Percentiles rank a stretch among this genome's conserved stretches.
These are phyloP conservation scores for Cyphellophora attinorum DNA, from an alignment of 2,329 filamentous ascomycete species.

Conservation along the genomic window DNA sequence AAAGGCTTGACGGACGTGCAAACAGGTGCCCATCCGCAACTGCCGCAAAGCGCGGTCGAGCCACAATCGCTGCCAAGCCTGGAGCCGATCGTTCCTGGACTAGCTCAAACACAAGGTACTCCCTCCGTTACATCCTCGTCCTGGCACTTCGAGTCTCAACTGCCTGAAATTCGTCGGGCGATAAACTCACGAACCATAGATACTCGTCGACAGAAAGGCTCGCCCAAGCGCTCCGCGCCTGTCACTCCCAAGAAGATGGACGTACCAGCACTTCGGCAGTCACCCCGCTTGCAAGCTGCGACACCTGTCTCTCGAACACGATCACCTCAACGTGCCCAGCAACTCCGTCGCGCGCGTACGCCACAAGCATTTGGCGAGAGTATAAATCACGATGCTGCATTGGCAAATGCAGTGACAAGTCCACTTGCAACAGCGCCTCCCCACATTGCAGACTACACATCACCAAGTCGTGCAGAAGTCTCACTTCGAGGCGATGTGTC, in stretches of 20 bases:
- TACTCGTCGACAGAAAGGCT: background rate
- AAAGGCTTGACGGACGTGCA: too few relatives aligned
- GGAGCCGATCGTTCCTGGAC: too few relatives aligned
- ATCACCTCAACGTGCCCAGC: background rate
- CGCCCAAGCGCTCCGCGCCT: background rate
- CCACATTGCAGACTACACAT: background rate
- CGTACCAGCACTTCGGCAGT: background rate
- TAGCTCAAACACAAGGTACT: too few relatives aligned
- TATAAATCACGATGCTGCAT: background rate
- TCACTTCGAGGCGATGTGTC: background rate
- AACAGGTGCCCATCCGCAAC: too few relatives aligned
- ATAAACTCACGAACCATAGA: background rate
- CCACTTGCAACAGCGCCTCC: background rate
- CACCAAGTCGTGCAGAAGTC: background rate
- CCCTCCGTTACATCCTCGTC: background rate
- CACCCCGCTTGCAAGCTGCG: background rate
- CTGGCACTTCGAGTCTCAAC: background rate
- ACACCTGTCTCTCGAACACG: background rate
- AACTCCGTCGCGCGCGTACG: background rate
- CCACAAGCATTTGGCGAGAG: background rate
- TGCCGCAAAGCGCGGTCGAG: too few relatives aligned
- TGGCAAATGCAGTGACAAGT: background rate
- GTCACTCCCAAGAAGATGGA: conserved; percentile 3
- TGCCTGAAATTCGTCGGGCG: background rate
- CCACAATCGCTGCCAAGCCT: too few relatives aligned